These are phyloP conservation scores for Protomyces inundatus DNA, from an alignment of 1,139 yeast species.

Conservation along the genomic window DNA sequence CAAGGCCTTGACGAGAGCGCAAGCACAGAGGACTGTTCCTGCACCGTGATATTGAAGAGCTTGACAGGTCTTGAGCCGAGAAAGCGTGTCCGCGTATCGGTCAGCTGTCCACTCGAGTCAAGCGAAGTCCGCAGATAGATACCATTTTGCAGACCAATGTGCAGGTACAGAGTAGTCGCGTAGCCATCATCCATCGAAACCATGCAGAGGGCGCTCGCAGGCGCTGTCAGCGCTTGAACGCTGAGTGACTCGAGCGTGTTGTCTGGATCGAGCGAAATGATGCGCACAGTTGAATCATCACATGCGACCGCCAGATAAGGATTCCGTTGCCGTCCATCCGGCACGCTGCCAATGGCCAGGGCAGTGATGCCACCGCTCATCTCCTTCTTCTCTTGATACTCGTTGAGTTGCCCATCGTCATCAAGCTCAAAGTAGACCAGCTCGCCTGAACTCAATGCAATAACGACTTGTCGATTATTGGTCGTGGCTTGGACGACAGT, in stretches of 20 bases:
- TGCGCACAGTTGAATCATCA: conserved; percentile 64
- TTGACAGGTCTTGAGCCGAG: conserved; percentile 62
- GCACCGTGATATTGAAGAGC: conserved; percentile 43
- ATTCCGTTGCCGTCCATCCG: conserved; percentile 48
- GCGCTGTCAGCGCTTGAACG: conserved; percentile 63
- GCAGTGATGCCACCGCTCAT: conserved; percentile 52
- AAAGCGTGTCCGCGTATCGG: conserved; percentile 66
- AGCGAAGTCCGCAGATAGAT: conserved; percentile 62
- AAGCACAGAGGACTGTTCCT: conserved; percentile 38
- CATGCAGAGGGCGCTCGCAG: conserved; percentile 50
- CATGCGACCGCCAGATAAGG: conserved; percentile 65
- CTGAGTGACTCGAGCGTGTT: conserved; percentile 58
- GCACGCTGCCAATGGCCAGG: conserved; percentile 53
- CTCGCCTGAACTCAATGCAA: conserved; percentile 69
- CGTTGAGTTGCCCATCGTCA: conserved; percentile 58
- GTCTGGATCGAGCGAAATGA: conserved; percentile 61
- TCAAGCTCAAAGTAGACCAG: conserved; percentile 80
- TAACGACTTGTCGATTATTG: conserved; percentile 61
- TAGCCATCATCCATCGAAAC: conserved; percentile 40
- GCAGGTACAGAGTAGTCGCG: conserved; percentile 44
- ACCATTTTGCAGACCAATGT: conserved; percentile 80
- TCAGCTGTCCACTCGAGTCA: conserved; percentile 60
- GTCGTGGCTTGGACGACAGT: conserved; percentile 55
- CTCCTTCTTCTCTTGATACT: conserved; percentile 60
- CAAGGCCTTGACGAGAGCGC: conserved; percentile 45